Conservation (phyloP, 805 yeast genomes). For the Clavispora phyllophila region DNA sequence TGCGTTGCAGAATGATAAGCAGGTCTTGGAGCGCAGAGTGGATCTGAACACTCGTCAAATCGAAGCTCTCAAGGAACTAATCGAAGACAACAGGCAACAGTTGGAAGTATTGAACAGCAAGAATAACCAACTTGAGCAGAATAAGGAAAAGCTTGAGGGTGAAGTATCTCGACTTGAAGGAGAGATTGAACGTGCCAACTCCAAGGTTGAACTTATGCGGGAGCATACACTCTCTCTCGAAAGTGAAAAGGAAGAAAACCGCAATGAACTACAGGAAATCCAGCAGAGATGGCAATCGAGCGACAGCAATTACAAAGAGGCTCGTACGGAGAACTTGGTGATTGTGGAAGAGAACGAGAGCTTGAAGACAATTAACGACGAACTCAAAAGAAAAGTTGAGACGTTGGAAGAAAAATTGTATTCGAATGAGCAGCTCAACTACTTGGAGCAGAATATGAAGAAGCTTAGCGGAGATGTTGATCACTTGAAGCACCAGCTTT, state of each 20-base stretch:
- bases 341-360: constrained; percentile 65
- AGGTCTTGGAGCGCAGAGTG: constrained; percentile 32
- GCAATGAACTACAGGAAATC: constrained; percentile 28
- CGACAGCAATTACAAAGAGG: constrained; percentile 24
- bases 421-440: constrained; percentile 49
- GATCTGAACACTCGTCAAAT: constrained; percentile 44
- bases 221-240: constrained; percentile 32
- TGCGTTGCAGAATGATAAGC: constrained; percentile 31
- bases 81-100: constrained; percentile 58
- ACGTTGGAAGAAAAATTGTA: constrained; percentile 45
- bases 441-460: constrained; percentile 55
- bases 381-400: constrained; percentile 42
- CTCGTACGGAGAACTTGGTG: constrained; percentile 49
- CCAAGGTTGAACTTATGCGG: constrained; percentile 26
- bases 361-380: constrained; percentile 49
- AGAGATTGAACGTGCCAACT: constrained; percentile 22
- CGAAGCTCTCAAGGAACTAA: constrained; percentile 49
- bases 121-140: constrained; percentile 23
- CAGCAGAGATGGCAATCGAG: constrained; percentile 25
- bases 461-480: constrained; percentile 50
- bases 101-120: constrained; percentile 45
- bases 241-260: constrained; percentile 27
- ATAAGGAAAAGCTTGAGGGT: constrained; percentile 27
- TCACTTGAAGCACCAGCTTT: constrained; percentile 40
- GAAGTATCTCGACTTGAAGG: constrained; percentile 23